Conservation (phyloP, 1,139 yeast genomes). For the Eremothecium sinecaudum region DNA sequence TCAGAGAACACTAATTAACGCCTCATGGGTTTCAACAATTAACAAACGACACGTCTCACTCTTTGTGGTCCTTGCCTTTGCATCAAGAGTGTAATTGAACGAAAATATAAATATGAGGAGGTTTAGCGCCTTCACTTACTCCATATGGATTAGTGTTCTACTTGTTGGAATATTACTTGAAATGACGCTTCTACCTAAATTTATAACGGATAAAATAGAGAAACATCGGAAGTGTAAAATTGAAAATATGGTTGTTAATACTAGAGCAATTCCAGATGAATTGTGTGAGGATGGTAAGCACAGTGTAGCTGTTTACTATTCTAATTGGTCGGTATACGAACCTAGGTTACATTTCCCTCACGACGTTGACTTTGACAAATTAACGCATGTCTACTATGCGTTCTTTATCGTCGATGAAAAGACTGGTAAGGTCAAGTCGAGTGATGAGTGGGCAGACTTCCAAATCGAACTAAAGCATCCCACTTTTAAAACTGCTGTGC, state of each 20-base stretch:
- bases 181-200: constrained; percentile 7
- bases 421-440: constrained; percentile 45
- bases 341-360: constrained; percentile 50
- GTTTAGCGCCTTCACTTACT: not conserved
- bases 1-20: too few relatives aligned
- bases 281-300: not conserved
- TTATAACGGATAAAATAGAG: constrained; percentile 3
- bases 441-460: constrained; percentile 64
- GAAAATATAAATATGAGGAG: constrained; percentile 2
- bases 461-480: constrained; percentile 35
- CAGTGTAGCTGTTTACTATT: constrained; percentile 34
- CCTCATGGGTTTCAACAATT: too few relatives aligned
- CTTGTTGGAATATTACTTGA: constrained; percentile 7
- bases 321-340: constrained; percentile 69
- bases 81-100: too few relatives aligned
- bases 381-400: constrained; percentile 71
- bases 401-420: constrained; percentile 51
- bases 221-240: not conserved
- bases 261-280: constrained; percentile 3
- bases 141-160: constrained; percentile 5
- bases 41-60: too few relatives aligned
- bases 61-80: too few relatives aligned
- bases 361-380: constrained; percentile 48
- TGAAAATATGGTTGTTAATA: not conserved
- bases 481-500: constrained; percentile 6